Evolutionary conservation across 2,329 filamentous ascomycete genomes (phyloP), one percentile per base, ranked within the genome.

Genomic region (Chaetomium globosum): DNA sequence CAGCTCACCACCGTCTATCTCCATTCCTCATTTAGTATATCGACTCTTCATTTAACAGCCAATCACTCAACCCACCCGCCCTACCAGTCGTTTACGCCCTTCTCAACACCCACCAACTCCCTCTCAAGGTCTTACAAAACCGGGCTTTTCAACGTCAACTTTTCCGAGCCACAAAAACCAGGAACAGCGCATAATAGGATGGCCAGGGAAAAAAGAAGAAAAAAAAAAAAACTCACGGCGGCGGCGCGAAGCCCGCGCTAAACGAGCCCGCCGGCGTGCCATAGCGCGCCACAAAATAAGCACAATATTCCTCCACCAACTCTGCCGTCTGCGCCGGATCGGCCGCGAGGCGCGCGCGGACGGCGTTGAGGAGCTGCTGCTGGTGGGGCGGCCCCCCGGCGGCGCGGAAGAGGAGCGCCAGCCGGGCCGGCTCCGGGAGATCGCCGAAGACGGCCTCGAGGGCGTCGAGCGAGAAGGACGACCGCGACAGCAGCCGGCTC

Each of bases 271-370:
- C 30, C 10, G 46, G 9, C 7, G 48, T 64, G 19, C 48, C 48
- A 28, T 65, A 65, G 16, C 63, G 63, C 3, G 57, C 21, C 10
- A 12, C 19, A 19, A 65, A 61, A 46, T 65, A 65, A 7, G 13
- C 13, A n/a, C n/a, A 13, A 46, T 65, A 65, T 9, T 46, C 36
- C 21, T 43, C 26, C 2, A n/a, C 31, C n/a, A 12, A 16, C 7
- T 23, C 53, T 12, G 19, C 13, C 7, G 52, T 43, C 10, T 43
- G 13, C 6, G 43, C 6, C 7, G 30, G 28, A 10, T 52, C 51
- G 10, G 48, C 52, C 2, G 51, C 21, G 9, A 60, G 28, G 23
- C 63, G 56, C 30, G 52, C 9, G 36, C 43, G 36, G 30, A 64
- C 53, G 9, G 23, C 19, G 13, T 6, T 5, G 51, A 65, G 28